Conservation (phyloP, 371 early-diverging fungal genomes). For the Rhizopus sp. region DNA sequence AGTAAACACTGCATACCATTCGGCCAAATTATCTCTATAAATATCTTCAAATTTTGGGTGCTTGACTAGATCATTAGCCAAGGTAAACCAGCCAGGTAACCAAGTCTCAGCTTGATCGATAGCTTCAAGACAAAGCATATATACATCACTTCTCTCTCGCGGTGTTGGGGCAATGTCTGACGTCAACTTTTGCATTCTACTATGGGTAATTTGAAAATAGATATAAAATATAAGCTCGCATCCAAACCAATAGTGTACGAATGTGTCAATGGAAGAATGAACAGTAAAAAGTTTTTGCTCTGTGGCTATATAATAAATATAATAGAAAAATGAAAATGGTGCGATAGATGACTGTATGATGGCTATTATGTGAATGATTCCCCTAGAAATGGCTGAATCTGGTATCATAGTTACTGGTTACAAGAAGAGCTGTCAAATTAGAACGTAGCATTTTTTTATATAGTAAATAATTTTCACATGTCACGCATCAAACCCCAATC, state of each 20-base stretch:
- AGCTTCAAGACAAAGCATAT: conserved; percentile 44
- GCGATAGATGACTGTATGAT: conserved; percentile 47
- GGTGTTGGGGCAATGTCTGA: conserved; percentile 28
- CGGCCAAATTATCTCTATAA: conserved; percentile 52
- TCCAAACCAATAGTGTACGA: conserved; percentile 56
- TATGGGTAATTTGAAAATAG: conserved; percentile 52
- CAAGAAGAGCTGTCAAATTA: not conserved
- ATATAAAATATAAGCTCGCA: conserved; percentile 56
- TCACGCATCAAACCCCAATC: not conserved
- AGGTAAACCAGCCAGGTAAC: conserved; percentile 55
- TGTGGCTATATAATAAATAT: conserved; percentile 47
- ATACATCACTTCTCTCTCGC: conserved; percentile 45
- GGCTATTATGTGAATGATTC: conserved; percentile 34
- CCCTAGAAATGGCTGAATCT: conserved; percentile 33
- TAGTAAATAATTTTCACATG: conserved; percentile 5
- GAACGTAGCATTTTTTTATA: not conserved
- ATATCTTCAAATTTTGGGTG: conserved; percentile 46
- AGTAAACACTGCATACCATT: conserved; percentile 43
- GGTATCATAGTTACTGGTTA: conserved; percentile 30
- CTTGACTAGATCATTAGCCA: conserved; percentile 25
- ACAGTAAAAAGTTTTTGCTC: conserved; percentile 40
- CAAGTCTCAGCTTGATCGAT: conserved; percentile 48
- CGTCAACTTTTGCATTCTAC: conserved; percentile 43
- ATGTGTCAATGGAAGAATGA: conserved; percentile 32
- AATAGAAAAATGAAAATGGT: conserved; percentile 50